Evolutionary conservation across 2,329 filamentous ascomycete species (phyloP), one percentile per base, ranked within the genome.

Genomic region (Cercospora sesami): DNA sequence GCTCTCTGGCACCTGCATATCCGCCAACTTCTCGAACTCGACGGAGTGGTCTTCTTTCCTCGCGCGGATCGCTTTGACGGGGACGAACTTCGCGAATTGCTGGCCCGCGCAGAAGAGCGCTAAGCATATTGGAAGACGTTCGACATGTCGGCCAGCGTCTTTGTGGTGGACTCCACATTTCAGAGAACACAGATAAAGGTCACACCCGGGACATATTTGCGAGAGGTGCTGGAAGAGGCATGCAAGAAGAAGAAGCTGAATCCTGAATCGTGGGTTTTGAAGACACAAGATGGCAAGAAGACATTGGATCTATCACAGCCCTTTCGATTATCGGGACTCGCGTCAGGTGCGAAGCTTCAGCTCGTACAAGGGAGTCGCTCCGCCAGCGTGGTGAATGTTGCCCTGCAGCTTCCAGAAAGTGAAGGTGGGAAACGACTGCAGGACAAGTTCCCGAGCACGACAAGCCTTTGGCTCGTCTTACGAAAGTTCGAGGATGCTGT

Each of bases 291-390:
- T 48, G 63, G 63, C 78, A 91, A 94, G 80, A 97, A 94, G 77
- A 85, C 88, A 36, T 83, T 99, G 67, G 93, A 97, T 75, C 86
- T 99, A 8, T 94, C 93, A 6, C 86, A 93, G 65, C 90, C 92
- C 51, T 92, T 94, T 78, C 90, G 94, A 59, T 88, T 94, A 30
- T 91, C 93, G 5, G 92, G 93, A 60, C 89, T 99, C 5, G 85
- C 86, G 12, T 87, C 92, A 42, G 95, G 95, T 69, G 94, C 95
- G 68, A 96, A 96, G 78, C 88, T 99, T 67, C 94, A 98, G 77
- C 91, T 99, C 60, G 90, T 97, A 23, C 89, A 92, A 77, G 89
- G 91, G 68, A 95, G 94, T 57, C 91, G 92, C 66, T 95, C 93
- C 0, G 91, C 94, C 0, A 90, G 92, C 1, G 90, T 91, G 59